Percentiles rank a stretch among this genome's conserved stretches.
These are phyloP conservation scores for Leptographium lundbergii DNA, from an alignment of 2,329 filamentous ascomycete genomes.

Conservation along the genomic window DNA sequence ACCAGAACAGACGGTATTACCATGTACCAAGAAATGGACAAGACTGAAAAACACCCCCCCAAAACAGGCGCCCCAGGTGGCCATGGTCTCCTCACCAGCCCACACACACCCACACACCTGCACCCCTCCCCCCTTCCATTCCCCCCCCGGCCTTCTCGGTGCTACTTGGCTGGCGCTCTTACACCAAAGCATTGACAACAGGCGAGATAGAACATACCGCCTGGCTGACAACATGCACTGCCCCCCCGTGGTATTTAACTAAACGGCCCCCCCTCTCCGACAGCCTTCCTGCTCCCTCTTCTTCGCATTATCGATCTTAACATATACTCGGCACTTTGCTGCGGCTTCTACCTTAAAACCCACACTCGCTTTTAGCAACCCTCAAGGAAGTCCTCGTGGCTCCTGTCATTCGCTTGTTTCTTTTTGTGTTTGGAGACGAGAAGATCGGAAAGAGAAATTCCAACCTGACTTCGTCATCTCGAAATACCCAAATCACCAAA, in stretches of 20 bases:
- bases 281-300: slow-evolving; percentile 10
- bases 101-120: slow-evolving; percentile 1
- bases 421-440: slow-evolving; percentile 24
- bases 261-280: neutral
- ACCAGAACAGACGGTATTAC: neutral
- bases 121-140: neutral
- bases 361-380: slow-evolving; percentile 38
- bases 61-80: neutral
- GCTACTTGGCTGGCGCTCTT: slow-evolving; percentile 3
- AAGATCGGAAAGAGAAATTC: neutral
- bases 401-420: slow-evolving; percentile 63
- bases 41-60: neutral
- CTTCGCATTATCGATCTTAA: slow-evolving; percentile 1
- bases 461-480: neutral
- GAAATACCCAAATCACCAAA: neutral
- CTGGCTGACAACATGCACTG: neutral
- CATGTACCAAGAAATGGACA: neutral
- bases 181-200: neutral
- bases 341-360: slow-evolving; percentile 21
- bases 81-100: neutral
- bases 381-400: slow-evolving; percentile 58
- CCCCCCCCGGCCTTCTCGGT: neutral
- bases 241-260: slow-evolving; percentile 1
- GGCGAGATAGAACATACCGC: neutral
- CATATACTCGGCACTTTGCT: slow-evolving; percentile 22